Conservation (phyloP, 1,284 basidiomycete species). For the Hymenochaete sp. region DNA sequence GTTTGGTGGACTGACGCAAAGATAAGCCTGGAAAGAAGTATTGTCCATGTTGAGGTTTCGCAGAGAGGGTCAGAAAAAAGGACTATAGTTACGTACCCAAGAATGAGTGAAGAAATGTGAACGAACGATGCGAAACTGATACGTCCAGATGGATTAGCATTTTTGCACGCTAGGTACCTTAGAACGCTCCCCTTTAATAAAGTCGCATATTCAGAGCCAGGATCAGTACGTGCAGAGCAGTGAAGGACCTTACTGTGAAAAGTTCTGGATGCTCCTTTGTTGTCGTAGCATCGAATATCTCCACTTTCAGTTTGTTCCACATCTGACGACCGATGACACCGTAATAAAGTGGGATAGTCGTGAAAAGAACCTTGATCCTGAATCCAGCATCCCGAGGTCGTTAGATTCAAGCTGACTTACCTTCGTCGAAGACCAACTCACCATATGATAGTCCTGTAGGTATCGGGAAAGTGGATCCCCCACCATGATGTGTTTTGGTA, state of each 20-base stretch:
- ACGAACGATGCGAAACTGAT: neutral
- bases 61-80: too few relatives aligned
- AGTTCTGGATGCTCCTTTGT: neutral
- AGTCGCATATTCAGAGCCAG: neutral
- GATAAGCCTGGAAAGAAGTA: neutral
- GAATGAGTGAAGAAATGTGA: conserved; percentile 1
- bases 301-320: neutral
- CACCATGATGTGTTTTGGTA: conserved; percentile 7
- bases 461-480: neutral
- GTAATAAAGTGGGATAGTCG: conserved; percentile 2
- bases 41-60: neutral
- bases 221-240: too few relatives aligned
- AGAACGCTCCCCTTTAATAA: conserved; percentile 2
- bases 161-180: conserved; percentile 1
- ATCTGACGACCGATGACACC: conserved; percentile 3
- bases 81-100: neutral
- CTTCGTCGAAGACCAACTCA: neutral
- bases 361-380: conserved; percentile 2
- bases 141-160: neutral
- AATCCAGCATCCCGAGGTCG: neutral
- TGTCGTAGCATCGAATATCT: too few relatives aligned
- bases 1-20: conserved; percentile 12
- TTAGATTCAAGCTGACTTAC: neutral
- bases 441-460: conserved; percentile 1
- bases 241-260: neutral